Evolutionary conservation across 2,329 filamentous ascomycete genomes (phyloP).

Genomic region (Fusarium burgessii): DNA sequence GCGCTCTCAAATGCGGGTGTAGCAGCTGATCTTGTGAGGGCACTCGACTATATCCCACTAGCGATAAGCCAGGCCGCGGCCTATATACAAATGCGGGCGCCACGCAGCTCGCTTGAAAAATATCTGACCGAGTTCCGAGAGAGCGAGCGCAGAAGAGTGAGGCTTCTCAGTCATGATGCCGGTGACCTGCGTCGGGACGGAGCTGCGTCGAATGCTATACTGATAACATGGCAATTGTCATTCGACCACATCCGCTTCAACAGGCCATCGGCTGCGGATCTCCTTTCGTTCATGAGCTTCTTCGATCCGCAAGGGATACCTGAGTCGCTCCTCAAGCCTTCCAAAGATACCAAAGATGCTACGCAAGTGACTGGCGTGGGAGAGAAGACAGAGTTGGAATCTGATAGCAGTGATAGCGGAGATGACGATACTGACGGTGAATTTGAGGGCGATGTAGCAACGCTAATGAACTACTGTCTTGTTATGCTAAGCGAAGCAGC

Average conservation of each 20-base stretch:
- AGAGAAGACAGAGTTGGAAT: background rate
- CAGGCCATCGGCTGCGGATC: conserved; percentile 1
- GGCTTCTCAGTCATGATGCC: conserved; percentile 41
- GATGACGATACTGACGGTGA: background rate
- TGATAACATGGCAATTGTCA: conserved; percentile 11
- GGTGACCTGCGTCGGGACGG: conserved; percentile 11
- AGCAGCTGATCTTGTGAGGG: background rate
- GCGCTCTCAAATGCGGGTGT: background rate
- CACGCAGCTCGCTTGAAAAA: conserved; percentile 35
- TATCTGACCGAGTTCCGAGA: conserved; percentile 50
- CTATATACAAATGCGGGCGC: conserved; percentile 40
- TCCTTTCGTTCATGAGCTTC: conserved; percentile 19
- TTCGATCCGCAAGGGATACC: background rate
- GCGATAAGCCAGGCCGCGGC: conserved; percentile 48
- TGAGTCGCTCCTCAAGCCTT: background rate
- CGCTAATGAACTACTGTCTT: background rate
- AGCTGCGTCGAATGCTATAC: background rate
- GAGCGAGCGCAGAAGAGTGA: conserved; percentile 43
- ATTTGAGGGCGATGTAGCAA: background rate
- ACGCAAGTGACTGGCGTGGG: background rate
- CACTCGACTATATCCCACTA: conserved; percentile 47
- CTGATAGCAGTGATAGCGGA: background rate
- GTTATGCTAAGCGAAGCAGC: background rate
- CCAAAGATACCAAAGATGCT: rapidly evolving
- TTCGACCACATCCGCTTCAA: conserved; percentile 4